Base-by-base conservation (phyloP, 208 protist species). In the Novymonas esmeraldas region DNA sequence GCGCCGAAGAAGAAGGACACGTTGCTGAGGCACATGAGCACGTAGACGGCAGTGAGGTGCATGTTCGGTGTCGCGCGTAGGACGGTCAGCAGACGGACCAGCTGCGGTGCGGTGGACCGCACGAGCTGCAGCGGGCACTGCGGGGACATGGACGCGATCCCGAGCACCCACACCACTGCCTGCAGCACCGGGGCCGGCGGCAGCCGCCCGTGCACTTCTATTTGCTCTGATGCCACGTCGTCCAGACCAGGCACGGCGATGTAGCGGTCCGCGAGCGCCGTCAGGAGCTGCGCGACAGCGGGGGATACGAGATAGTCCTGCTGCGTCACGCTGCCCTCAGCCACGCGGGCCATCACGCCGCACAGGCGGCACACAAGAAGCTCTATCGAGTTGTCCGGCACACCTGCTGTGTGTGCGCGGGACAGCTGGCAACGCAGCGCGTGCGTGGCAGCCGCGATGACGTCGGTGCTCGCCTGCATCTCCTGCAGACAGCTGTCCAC, bases 21-120 rank as follows among this genome's bases (percentile, higher is more conserved):
- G 55, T 94, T 94, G 64, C 85, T 91, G 29, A 94, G 56, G 45
- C 78, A 85, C 89, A 94, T 94, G 48, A 94, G 78, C 6, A 84
- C 79, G 68, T 91, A 89, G 20, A 94, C 66, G 18, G 73, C 75
- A 1, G 83, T 86, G 22, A 82, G 58, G 22, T 74, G 78, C 56
- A 70, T 84, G 11, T 52, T 46, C 22, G 76, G 51, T 13, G 4
- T 49, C 42, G 70, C 46, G 20, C 81, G 76, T 28, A 91, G 61
- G 3, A 78, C 70, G 64, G 82, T 71, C 55, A 94, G 55, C 36
- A 90, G 73, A 4, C 62, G 55, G 34, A 81, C 78, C 29, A 94
- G 60, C 10, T 63, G 52, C 6, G 78, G 76, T 24, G 78, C 78
- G 31, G 84, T 77, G 6, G 51, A 50, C 41, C 49, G 63, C 29